Evolutionary conservation across 306 rosid species (phyloP).

Genomic region (Hylodesmum podocarpum): DNA sequence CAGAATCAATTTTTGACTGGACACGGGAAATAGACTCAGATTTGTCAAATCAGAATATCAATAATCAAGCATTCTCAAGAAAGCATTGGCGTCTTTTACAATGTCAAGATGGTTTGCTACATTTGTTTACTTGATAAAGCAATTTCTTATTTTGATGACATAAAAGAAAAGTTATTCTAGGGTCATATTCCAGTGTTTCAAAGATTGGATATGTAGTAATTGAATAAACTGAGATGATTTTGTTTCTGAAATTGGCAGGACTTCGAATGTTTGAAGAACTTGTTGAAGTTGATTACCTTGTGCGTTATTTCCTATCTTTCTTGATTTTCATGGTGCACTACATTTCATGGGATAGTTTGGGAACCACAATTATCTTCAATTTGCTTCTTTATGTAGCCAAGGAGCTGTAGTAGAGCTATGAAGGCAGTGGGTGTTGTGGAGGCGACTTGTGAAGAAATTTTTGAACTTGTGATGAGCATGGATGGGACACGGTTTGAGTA

Average conservation of each 20-base stretch:
- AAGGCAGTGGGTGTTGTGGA: slow-evolving; percentile 99
- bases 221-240: slow-evolving; percentile 33
- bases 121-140: slow-evolving; percentile 17
- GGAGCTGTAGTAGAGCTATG: slow-evolving; percentile 99
- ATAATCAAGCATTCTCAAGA: slow-evolving; percentile 89
- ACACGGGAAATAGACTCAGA: slow-evolving; percentile 84
- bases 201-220: slow-evolving; percentile 14
- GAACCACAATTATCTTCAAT: slow-evolving; percentile 32
- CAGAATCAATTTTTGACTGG: slow-evolving; percentile 87
- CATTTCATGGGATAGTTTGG: slow-evolving; percentile 18
- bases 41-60: slow-evolving; percentile 71
- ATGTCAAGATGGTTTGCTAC: slow-evolving; percentile 76
- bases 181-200: slow-evolving; percentile 19
- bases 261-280: slow-evolving; percentile 96
- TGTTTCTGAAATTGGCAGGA: slow-evolving; percentile 55
- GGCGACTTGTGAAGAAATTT: slow-evolving; percentile 93
- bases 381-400: slow-evolving; percentile 72
- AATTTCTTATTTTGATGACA: slow-evolving; percentile 10
- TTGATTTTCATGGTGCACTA: slow-evolving; percentile 23
- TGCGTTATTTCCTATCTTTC: slow-evolving; percentile 46
- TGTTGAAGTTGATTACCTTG: slow-evolving; percentile 97
- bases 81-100: slow-evolving; percentile 98
- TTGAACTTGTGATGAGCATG: slow-evolving; percentile 99
- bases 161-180: slow-evolving; percentile 15
- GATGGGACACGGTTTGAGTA: slow-evolving; percentile 99